These are phyloP conservation scores for Skeletonema grethae DNA, from an alignment of 108 stramenopile species.

Conservation along the genomic window DNA sequence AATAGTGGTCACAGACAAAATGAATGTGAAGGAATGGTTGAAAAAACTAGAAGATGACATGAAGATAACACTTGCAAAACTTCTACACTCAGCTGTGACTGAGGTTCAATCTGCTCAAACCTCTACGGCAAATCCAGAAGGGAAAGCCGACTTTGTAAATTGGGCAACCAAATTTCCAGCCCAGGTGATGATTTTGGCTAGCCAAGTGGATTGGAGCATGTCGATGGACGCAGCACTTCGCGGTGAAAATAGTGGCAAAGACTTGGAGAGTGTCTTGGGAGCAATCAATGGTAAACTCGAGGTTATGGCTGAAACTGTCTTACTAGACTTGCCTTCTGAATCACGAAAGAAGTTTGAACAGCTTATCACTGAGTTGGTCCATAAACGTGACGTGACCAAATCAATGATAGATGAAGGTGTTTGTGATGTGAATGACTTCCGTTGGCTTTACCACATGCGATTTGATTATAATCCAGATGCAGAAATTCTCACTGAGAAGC, in stretches of 20 bases:
- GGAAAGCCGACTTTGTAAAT: constrained; percentile 67
- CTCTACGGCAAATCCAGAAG: constrained; percentile 26
- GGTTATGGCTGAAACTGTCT: constrained; percentile 92
- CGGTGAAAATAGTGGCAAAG: constrained; percentile 42
- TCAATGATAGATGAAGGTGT: constrained; percentile 78
- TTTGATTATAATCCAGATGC: constrained; percentile 85
- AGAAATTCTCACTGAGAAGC: constrained; percentile 70
- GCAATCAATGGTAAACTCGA: constrained; percentile 78
- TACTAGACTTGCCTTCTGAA: constrained; percentile 83
- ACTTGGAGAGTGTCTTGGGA: constrained; percentile 51
- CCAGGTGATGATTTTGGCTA: constrained; percentile 95
- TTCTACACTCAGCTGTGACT: constrained; percentile 81
- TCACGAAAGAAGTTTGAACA: constrained; percentile 96
- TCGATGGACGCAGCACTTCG: constrained; percentile 82
- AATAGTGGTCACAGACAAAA: constrained; percentile 69
- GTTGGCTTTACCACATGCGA: constrained; percentile 93
- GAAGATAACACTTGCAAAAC: constrained; percentile 88
- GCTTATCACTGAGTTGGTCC: constrained; percentile 97
- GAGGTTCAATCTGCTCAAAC: constrained; percentile 56
- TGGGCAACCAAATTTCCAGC: constrained; percentile 93
- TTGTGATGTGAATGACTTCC: constrained; percentile 74
- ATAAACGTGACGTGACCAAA: constrained; percentile 95
- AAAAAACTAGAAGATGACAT: constrained; percentile 87
- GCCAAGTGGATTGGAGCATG: constrained; percentile 92
- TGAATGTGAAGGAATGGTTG: constrained; percentile 93